Conservation (phyloP, 2,329 filamentous ascomycete genomes). For the Blastomyces emzantsi region DNA sequence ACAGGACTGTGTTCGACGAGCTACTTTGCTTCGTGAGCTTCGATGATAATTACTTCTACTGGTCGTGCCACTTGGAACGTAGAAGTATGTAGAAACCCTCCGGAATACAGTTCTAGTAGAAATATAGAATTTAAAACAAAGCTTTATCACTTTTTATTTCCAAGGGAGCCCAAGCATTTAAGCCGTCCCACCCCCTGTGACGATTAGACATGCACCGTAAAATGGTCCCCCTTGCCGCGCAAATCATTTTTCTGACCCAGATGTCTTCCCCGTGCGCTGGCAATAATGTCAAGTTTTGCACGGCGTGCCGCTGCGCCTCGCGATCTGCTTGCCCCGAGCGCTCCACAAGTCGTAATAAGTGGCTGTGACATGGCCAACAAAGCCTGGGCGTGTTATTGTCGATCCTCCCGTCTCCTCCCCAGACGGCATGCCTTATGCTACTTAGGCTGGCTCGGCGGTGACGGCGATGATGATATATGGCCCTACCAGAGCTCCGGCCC, state of each 20-base stretch:
- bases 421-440: background rate
- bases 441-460: background rate
- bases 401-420: background rate
- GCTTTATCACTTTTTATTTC: background rate
- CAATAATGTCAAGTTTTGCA: background rate
- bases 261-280: background rate
- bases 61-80: background rate
- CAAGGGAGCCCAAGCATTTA: background rate
- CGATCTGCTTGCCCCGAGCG: background rate
- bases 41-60: background rate
- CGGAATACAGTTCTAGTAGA: background rate
- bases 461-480: background rate
- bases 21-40: background rate
- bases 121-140: background rate
- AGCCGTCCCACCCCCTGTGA: background rate
- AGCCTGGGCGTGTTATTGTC: background rate
- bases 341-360: background rate
- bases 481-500: background rate
- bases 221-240: background rate
- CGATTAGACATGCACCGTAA: no score
- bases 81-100: background rate
- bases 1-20: background rate
- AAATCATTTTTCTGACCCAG: background rate
- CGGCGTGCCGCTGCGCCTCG: background rate
- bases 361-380: background rate